Conservation (phyloP, 2,329 filamentous ascomycete genomes). For the Fusarium denticulatum region DNA sequence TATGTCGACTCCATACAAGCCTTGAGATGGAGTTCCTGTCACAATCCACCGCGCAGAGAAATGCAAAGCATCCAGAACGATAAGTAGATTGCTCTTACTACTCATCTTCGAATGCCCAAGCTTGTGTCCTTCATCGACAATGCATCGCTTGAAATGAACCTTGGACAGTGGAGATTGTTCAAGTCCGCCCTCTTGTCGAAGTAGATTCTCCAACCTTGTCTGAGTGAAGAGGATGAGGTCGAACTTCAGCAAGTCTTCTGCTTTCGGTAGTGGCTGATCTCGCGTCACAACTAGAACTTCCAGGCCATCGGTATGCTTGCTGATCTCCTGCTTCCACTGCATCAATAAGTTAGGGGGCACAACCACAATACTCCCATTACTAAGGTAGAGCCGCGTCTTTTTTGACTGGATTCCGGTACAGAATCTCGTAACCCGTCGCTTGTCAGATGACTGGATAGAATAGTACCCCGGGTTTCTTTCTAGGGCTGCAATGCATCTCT, state of each 20-base stretch:
- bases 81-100: constrained; percentile 65
- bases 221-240: constrained; percentile 85
- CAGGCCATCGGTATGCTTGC: constrained; percentile 77
- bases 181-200: constrained; percentile 44
- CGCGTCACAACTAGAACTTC: constrained; percentile 71
- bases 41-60: constrained; percentile 87
- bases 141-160: constrained; percentile 86
- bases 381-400: constrained; percentile 68
- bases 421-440: constrained; percentile 41
- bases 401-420: constrained; percentile 33
- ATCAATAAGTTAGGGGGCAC: constrained; percentile 84
- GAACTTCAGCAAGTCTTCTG: constrained; percentile 68
- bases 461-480: constrained; percentile 69
- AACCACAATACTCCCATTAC: constrained; percentile 77
- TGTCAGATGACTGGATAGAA: constrained; percentile 58
- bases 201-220: constrained; percentile 73
- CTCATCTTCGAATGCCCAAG: constrained; percentile 72
- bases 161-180: constrained; percentile 70
- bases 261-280: constrained; percentile 64
- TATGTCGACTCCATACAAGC: constrained; percentile 74
- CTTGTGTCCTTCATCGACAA: constrained; percentile 91
- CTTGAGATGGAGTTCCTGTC: constrained; percentile 87
- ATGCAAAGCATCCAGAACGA: constrained; percentile 62
- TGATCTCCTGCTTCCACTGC: constrained; percentile 86
- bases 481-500: constrained; percentile 65